Evolutionary conservation across 495 filamentous ascomycete species (phyloP).

Genomic region (Durotheca rogersii): DNA sequence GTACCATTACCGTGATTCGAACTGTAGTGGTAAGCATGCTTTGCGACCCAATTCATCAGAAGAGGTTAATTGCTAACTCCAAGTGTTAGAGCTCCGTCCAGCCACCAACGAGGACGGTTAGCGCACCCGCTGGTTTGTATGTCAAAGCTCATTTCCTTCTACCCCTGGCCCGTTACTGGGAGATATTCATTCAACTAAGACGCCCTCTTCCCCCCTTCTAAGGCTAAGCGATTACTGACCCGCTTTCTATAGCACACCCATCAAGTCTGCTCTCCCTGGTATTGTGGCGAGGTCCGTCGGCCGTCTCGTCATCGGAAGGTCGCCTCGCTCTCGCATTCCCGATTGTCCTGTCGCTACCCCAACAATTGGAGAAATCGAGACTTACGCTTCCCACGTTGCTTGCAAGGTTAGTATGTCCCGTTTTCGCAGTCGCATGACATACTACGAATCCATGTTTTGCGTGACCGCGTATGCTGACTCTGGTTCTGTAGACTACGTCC

Average conservation of each 20-base stretch:
- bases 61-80: not conserved
- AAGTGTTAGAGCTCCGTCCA: not conserved
- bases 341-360: conserved; percentile 7
- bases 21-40: not conserved
- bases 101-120: not conserved
- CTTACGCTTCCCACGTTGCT: conserved; percentile 7
- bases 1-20: not conserved
- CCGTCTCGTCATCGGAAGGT: not conserved
- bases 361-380: not conserved
- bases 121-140: conserved; percentile 1
- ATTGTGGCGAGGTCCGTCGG: conserved; percentile 2
- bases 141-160: too few species aligned
- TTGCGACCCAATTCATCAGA: not conserved
- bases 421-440: too few species aligned
- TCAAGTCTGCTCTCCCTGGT: conserved; percentile 6
- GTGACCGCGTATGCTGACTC: too few species aligned
- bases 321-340: conserved; percentile 3
- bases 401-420: not conserved
- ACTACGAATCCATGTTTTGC: too few species aligned
- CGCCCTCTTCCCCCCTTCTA: too few species aligned
- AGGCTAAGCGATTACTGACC: too few species aligned
- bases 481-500: not conserved
- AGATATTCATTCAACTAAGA: too few species aligned
- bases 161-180: too few species aligned
- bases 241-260: too few species aligned